Base-by-base conservation (phyloP, 192 early-diverging fungal genomes). In the Entomortierella chlamydospora region DNA sequence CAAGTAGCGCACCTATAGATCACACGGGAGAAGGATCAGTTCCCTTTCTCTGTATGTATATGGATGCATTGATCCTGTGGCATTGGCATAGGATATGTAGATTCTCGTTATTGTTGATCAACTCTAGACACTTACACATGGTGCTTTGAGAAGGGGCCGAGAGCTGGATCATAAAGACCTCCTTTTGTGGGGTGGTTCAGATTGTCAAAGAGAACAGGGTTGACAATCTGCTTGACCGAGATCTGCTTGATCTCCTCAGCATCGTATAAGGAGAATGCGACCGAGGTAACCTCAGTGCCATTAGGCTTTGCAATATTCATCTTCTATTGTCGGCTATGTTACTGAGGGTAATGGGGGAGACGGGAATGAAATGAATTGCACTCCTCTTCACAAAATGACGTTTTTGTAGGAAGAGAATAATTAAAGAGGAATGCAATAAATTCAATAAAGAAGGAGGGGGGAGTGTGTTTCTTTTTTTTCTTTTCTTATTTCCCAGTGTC, bases 1-100 rank as follows among this genome's bases (percentile, higher is more conserved):
- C 98, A 99, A 18, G 98, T 98, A 56, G 93, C 91, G 80, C 98
- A 99, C 80, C 95, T 97, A 86, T 93, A 96, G 72, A 28, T 15
- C 4, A 12, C 2, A 41, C 3, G 37, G 8, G 41, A 60, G 6
- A 41, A 60, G 43, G 2, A 45, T 4, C 11, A 2, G 23, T 15
- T 29, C 25, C 30, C 15, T 22, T 55, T 15, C 12, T 31, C 22
- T 34, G 43, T 10, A 54, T 39, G 43, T 17, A 33, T 43, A 25
- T 4, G 4, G n/a, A n/a, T n/a, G n/a, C n/a, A n/a, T n/a, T n/a
- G n/a, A n/a, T n/a, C n/a, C n/a, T n/a, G n/a, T n/a, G n/a, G n/a
- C n/a, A n/a, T n/a, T n/a, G n/a, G n/a, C n/a, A n/a, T n/a, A n/a
- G n/a, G n/a, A n/a, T n/a, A n/a, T n/a, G n/a, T n/a, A n/a, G 45